phyloP scores from a whole-genome alignment of 2,329 filamentous ascomycete genomes.

The Mycosphaerella arachidis region DNA sequence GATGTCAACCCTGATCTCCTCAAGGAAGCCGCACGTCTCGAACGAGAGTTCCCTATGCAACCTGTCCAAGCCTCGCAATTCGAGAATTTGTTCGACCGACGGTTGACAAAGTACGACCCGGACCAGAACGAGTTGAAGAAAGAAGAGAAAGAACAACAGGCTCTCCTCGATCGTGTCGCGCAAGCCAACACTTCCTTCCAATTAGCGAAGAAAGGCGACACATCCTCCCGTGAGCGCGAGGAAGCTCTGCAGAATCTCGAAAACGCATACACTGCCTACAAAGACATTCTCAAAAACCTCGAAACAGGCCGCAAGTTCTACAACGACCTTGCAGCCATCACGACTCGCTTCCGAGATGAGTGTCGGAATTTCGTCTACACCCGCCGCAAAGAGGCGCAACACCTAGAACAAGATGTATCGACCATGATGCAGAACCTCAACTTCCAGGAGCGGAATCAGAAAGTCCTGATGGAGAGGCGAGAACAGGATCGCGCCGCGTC shows the following conservation, averaged over 20 bases:
- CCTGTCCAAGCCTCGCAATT: constrained; percentile 84
- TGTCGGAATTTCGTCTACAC: constrained; percentile 73
- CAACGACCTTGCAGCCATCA: constrained; percentile 87
- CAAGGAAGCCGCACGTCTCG: constrained; percentile 75
- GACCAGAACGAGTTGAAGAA: constrained; percentile 67
- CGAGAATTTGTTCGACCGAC: constrained; percentile 80
- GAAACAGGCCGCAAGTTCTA: constrained; percentile 94
- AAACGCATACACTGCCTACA: constrained; percentile 91
- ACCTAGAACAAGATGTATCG: constrained; percentile 64
- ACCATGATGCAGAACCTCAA: constrained; percentile 58
- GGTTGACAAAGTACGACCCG: constrained; percentile 74
- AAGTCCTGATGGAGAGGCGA: constrained; percentile 35
- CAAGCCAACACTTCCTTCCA: constrained; percentile 76
- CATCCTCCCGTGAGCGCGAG: constrained; percentile 69
- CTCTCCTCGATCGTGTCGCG: constrained; percentile 63
- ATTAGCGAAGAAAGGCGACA: constrained; percentile 63
- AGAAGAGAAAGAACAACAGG: constrained; percentile 74
- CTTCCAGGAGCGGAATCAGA: constrained; percentile 43
- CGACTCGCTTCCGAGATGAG: constrained; percentile 78
- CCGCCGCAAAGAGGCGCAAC: constrained; percentile 72
- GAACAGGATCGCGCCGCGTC: constrained; percentile 36
- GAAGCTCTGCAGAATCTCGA: constrained; percentile 82
- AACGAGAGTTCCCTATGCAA: constrained; percentile 80
- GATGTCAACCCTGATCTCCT: constrained; percentile 82
- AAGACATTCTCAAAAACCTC: constrained; percentile 87